Conservation (phyloP, 2,329 filamentous ascomycete species). For the Lachnellula suecica region DNA sequence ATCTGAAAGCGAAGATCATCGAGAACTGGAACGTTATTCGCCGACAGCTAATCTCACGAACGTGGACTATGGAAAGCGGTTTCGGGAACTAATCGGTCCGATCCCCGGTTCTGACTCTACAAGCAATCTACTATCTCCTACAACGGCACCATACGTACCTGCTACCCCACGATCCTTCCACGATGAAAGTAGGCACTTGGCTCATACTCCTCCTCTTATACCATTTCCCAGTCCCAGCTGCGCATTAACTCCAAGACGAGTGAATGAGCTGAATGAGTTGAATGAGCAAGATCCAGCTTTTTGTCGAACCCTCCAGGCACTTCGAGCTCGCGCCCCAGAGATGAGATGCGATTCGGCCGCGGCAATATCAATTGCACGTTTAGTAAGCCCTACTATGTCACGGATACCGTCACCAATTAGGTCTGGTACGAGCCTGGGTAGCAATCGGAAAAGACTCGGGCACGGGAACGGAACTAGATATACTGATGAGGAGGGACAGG, state of each 20-base stretch:
- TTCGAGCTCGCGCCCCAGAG: not conserved
- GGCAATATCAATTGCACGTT: not conserved
- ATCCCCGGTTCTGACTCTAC: not conserved
- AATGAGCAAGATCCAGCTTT: constrained; percentile 23
- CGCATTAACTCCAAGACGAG: constrained; percentile 7
- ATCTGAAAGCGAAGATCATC: not conserved
- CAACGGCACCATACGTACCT: not conserved
- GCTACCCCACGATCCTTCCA: not conserved
- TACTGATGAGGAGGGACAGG: not conserved
- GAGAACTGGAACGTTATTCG: not conserved
- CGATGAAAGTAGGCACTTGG: not conserved
- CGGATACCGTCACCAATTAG: not conserved
- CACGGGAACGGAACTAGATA: not conserved
- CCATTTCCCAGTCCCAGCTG: not conserved
- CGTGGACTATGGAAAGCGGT: not conserved
- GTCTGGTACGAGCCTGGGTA: not conserved
- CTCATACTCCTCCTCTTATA: not conserved
- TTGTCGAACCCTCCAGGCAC: constrained; percentile 7
- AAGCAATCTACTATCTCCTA: not conserved
- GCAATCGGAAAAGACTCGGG: not conserved
- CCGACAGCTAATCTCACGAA: not conserved
- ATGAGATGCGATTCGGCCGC: not conserved
- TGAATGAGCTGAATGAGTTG: constrained; percentile 14
- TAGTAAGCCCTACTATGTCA: not conserved
- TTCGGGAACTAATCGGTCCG: not conserved